phyloP scores from a whole-genome alignment of 257 asterid genomes.

The Ajuga chamaepitys region DNA sequence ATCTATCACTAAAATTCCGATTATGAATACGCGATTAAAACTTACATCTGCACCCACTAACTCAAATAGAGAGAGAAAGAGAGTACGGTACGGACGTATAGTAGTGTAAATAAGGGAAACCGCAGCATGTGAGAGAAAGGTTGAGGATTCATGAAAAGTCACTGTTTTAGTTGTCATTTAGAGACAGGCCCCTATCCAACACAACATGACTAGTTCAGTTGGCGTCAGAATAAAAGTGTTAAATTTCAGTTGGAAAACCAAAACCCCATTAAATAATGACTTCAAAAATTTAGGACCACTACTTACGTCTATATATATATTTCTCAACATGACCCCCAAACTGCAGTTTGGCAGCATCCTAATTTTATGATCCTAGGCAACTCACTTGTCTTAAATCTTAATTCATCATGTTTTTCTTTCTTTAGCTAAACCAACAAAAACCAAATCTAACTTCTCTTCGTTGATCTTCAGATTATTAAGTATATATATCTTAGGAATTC shows the following conservation, averaged over 20 bases:
- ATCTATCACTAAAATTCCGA: too few species aligned
- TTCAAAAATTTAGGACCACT: neutral
- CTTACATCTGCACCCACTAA: too few species aligned
- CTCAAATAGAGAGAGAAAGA: too few species aligned
- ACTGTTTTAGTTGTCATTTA: slow-evolving; percentile 22
- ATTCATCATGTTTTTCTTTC: neutral
- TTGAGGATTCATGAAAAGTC: slow-evolving; percentile 33
- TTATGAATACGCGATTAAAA: too few species aligned
- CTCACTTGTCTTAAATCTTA: neutral
- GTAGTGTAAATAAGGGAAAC: slow-evolving; percentile 28
- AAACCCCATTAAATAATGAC: neutral
- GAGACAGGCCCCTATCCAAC: slow-evolving; percentile 2
- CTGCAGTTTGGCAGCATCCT: neutral
- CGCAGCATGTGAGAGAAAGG: slow-evolving; percentile 40
- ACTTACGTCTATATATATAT: neutral
- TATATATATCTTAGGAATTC: neutral
- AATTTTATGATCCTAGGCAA: neutral
- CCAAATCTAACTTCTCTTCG: neutral
- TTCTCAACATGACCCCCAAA: neutral
- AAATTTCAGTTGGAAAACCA: slow-evolving; percentile 4
- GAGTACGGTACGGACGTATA: neutral
- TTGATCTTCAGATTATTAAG: neutral
- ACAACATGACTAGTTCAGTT: neutral
- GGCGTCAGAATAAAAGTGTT: slow-evolving; percentile 3
- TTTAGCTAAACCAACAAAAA: neutral